Base-by-base conservation (phyloP, 345 rosid species). In the Hibiscus syriacus region DNA sequence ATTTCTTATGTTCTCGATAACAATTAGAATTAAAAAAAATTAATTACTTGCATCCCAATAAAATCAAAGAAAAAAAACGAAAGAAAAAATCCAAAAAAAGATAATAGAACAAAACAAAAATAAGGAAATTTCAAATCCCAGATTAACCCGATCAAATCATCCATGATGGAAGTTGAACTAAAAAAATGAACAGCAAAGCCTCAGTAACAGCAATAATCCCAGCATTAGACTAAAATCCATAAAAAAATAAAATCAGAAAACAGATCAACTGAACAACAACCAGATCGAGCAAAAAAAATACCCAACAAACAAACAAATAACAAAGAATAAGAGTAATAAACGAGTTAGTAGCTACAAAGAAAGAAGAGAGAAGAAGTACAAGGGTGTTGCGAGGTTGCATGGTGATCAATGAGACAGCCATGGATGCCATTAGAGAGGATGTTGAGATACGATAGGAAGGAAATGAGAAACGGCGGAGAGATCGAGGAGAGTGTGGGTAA, bases 351-450 rank as follows among this genome's bases (percentile, higher is more conserved):
- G 50, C 60, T 34, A 36, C 1, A 30, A 48, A 9, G n/a, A 49
- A 29, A 29, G 30, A 26, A 49, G 13, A 39, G 52, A 11, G 4
- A 60, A 43, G 66, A 66, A 49, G 56, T 59, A 67, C 61, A 61
- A 36, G 46, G 12, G 67, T 71, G 79, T 69, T 67, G 71, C 76
- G 70, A 74, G 77, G 20, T 61, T 68, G 80, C 79, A 77, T 71
- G 77, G 83, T 74, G 72, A 76, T 43, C 1, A 72, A 76, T 2
- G 84, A 32, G 70, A 60, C 77, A 34, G 78, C 59, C n/a, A 75
- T 30, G 55, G 83, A 67, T 36, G 87, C 85, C 89, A 85, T 85
- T 36, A 57, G 68, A 67, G 25, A 55, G 43, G 74, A 39, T 41
- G 49, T 41, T 46, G 13, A 29, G 52, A 50, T 14, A 10, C 3